These are phyloP conservation scores for Microcyclospora pomicola DNA, from an alignment of 2,329 filamentous ascomycete genomes.

Conservation along the genomic window DNA sequence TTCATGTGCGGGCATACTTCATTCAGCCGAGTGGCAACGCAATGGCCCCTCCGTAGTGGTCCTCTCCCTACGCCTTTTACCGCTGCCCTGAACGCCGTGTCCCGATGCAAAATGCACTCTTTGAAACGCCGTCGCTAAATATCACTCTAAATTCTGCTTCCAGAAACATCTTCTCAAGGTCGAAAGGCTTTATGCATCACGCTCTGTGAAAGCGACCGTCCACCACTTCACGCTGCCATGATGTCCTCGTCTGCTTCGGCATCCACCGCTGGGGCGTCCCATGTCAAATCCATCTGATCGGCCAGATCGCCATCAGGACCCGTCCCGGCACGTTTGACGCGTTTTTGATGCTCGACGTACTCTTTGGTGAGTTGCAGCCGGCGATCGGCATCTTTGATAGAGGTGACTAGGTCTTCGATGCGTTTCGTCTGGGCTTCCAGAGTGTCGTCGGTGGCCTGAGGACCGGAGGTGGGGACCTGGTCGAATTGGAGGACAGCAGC, in stretches of 20 bases:
- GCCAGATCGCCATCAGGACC: constrained; percentile 22
- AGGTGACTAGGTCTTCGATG: constrained; percentile 37
- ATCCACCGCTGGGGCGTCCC: constrained; percentile 12
- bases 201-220: not conserved
- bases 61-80: too few species aligned
- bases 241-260: constrained; percentile 19
- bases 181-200: too few species aligned
- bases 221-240: constrained; percentile 13
- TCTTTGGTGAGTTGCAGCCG: constrained; percentile 45
- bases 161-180: too few species aligned
- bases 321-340: constrained; percentile 27
- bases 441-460: constrained; percentile 19
- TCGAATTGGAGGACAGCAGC: constrained; percentile 40
- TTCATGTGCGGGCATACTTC: too few species aligned
- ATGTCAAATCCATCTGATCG: constrained; percentile 24
- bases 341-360: constrained; percentile 40
- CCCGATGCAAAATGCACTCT: too few species aligned
- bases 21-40: too few species aligned
- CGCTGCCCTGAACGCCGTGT: too few species aligned
- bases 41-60: too few species aligned
- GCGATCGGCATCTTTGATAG: constrained; percentile 41
- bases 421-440: constrained; percentile 37
- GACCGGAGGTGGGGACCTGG: constrained; percentile 6
- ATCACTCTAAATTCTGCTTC: too few species aligned
- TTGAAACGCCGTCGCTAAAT: too few species aligned